Evolutionary conservation across 306 rosid genomes (phyloP), one percentile per base, ranked within the genome.

Genomic region (Clitoria ternatea): DNA sequence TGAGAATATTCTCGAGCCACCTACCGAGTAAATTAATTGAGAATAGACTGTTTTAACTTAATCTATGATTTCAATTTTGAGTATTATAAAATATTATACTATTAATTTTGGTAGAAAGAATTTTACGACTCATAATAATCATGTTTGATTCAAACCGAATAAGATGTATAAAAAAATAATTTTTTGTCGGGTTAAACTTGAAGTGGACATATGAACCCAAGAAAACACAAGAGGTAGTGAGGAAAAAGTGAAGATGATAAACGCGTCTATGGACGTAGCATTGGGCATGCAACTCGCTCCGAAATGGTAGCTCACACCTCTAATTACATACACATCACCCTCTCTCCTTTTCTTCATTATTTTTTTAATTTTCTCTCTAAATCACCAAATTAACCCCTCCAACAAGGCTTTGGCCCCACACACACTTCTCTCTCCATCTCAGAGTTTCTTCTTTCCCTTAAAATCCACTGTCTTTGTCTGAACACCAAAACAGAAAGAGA

Each of bases 281-380:
- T 64, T 27, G 0, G 82, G 85, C 97, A 85, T 93, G 92, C 81
- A 90, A 87, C 11, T 36, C 96, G 92, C 88, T 60, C 78, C 90
- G 92, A 88, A 88, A 88, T 72, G 82, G 54, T 66, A 77, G 93
- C 83, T 88, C 84, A 24, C 15, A 60, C 91, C 88, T 88, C 79
- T 82, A 72, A 67, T 72, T 78, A 69, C 49, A 84, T 26, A 75
- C 22, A 52, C 22, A 52, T 69, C 82, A 42, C 14, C 30, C 5
- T 19, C 24, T 40, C 32, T 47, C 7, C 19, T 47, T 48, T 17
- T 54, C 36, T 44, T 35, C 53, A 4, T 53, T 27, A 13, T 37
- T 29, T 33, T 8, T 72, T 32, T n/a, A n/a, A n/a, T 35, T 18
- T 69, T 59, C 69, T 35, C 17, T 24, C 72, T 5, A 53, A 61